These are phyloP conservation scores for Metschnikowia matae DNA, from an alignment of 805 yeast species.

Conservation along the genomic window DNA sequence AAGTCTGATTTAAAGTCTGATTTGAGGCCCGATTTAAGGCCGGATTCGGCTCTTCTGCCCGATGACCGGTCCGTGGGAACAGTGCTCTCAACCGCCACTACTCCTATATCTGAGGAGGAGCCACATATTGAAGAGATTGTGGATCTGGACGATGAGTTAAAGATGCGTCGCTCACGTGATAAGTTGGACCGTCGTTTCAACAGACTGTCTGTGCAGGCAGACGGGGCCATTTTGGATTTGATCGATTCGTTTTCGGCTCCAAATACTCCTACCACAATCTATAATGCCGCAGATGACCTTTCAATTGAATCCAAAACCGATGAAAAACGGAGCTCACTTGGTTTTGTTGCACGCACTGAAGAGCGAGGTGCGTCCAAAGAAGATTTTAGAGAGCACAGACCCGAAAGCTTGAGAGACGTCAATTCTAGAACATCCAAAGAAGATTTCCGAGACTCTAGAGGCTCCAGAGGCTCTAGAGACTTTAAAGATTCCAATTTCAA, in stretches of 20 bases:
- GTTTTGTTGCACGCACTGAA: too few species aligned
- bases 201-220: slow-evolving; percentile 8
- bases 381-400: background rate
- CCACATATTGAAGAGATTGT: slow-evolving; percentile 38
- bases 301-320: background rate
- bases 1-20: background rate
- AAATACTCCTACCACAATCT: slow-evolving; percentile 17
- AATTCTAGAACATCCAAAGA: too few species aligned
- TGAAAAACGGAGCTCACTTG: background rate
- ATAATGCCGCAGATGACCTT: slow-evolving; percentile 4
- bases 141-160: slow-evolving; percentile 37
- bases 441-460: too few species aligned
- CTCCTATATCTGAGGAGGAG: background rate
- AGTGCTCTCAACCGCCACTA: background rate
- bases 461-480: too few species aligned
- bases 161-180: slow-evolving; percentile 14
- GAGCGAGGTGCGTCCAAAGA: background rate
- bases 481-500: too few species aligned
- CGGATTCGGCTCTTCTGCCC: background rate
- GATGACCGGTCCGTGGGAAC: slow-evolving; percentile 1
- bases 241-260: slow-evolving; percentile 19
- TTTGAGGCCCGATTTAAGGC: too few species aligned
- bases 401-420: too few species aligned
- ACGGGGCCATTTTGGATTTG: slow-evolving; percentile 20
- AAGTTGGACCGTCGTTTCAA: slow-evolving; percentile 14